A percentile compares a stretch with the other conserved stretches of the same genome.
Evolutionary conservation across 345 rosid genomes (phyloP).

Genomic region (Trapa incisa): DNA sequence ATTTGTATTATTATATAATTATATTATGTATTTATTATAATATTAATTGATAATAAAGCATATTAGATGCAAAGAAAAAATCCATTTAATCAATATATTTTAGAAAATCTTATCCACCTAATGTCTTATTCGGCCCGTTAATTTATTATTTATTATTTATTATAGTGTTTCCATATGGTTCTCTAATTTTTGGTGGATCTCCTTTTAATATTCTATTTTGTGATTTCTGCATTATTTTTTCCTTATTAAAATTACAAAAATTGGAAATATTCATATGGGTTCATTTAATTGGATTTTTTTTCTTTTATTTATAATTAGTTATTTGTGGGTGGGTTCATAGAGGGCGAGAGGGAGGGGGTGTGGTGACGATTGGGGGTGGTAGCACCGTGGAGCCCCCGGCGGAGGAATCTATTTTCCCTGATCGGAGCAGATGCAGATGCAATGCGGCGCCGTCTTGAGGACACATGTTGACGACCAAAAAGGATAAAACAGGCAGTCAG

Average conservation of each 20-base stretch:
- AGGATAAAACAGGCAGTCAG: constrained; percentile 4
- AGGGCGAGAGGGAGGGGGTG: not conserved
- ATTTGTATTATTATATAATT: constrained; percentile 1
- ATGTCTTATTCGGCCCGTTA: no score
- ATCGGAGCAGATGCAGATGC: constrained; percentile 1
- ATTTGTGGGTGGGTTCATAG: no score
- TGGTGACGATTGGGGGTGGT: not conserved
- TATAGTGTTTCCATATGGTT: no score
- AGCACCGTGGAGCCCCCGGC: not conserved
- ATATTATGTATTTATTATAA: not conserved
- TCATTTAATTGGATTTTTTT: constrained; percentile 5
- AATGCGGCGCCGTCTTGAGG: not conserved
- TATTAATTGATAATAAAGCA: not conserved
- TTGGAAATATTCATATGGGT: not conserved
- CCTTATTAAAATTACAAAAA: no score
- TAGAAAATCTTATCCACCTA: no score
- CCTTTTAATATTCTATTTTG: no score
- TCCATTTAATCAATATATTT: not conserved
- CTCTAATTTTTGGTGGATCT: no score
- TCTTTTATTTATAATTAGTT: not conserved
- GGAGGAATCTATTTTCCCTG: not conserved
- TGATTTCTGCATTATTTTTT: no score
- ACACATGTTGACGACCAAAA: constrained; percentile 29
- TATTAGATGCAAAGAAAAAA: not conserved
- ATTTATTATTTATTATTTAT: no score